Conservation (phyloP, 306 rosid species). For the Malus sylvestris region DNA sequence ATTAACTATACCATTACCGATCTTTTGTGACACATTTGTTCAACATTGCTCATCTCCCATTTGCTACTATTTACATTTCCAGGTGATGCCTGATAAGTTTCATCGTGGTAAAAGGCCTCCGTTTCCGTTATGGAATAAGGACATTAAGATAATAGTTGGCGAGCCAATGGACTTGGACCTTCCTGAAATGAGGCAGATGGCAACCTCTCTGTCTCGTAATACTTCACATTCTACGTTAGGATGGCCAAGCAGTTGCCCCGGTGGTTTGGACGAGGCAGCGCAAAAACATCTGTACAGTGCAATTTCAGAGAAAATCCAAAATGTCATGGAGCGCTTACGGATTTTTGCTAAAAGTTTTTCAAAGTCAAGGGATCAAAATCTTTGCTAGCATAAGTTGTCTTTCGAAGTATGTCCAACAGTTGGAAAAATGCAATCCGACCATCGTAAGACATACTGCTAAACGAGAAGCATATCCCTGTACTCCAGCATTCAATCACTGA, state of each 20-base stretch:
- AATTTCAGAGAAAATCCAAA: constrained; percentile 61
- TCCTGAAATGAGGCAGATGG: constrained; percentile 52
- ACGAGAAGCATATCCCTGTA: background rate
- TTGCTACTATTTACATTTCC: constrained; percentile 19
- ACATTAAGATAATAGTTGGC: constrained; percentile 57
- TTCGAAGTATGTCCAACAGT: background rate
- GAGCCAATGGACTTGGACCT: constrained; percentile 77
- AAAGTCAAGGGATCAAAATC: constrained; percentile 16
- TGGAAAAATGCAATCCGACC: background rate
- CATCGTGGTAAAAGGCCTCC: constrained; percentile 68
- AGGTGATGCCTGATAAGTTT: constrained; percentile 89
- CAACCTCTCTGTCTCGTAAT: constrained; percentile 39
- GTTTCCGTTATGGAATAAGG: constrained; percentile 67
- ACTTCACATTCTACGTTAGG: constrained; percentile 39
- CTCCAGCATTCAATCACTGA: background rate
- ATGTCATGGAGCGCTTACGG: constrained; percentile 62
- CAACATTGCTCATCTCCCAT: constrained; percentile 21
- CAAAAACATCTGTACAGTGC: constrained; percentile 56
- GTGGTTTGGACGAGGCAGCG: constrained; percentile 71
- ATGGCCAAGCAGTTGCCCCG: constrained; percentile 47
- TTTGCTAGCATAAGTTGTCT: background rate
- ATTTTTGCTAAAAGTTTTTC: constrained; percentile 23
- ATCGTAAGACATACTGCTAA: background rate
- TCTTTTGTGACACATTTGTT: constrained; percentile 8
- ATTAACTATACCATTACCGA: background rate